phyloP scores from a whole-genome alignment of 2,329 filamentous ascomycete species.

The Penicillium fuscoglaucum region DNA sequence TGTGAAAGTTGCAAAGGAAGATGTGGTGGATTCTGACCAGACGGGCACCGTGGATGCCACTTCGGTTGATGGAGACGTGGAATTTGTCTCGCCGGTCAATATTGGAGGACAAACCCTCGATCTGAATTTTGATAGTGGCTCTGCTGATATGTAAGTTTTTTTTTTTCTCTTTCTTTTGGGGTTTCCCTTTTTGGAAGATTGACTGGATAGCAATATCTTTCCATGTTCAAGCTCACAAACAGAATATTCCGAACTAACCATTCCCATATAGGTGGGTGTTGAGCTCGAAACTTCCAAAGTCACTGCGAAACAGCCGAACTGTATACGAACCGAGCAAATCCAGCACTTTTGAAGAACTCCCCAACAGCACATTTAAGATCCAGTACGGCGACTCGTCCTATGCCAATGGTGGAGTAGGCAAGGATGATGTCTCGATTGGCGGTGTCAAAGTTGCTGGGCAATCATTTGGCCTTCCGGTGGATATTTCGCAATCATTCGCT shows the following conservation, averaged over 20 bases:
- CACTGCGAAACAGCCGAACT: conserved; percentile 53
- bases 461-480: conserved; percentile 66
- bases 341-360: conserved; percentile 50
- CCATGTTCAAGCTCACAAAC: neutral
- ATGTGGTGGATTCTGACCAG: conserved; percentile 32
- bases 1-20: conserved; percentile 28
- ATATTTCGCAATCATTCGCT: conserved; percentile 60
- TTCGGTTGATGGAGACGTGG: conserved; percentile 64
- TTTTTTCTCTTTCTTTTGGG: neutral
- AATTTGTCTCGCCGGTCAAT: conserved; percentile 69
- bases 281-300: conserved; percentile 57
- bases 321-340: conserved; percentile 57
- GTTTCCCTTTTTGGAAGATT: neutral
- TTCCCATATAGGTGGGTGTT: conserved; percentile 62
- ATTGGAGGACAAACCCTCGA: conserved; percentile 69
- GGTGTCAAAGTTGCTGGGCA: conserved; percentile 62
- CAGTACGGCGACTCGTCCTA: conserved; percentile 68
- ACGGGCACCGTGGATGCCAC: conserved; percentile 64
- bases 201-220: neutral
- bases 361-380: conserved; percentile 60
- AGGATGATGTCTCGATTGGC: conserved; percentile 67
- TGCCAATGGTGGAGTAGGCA: conserved; percentile 63
- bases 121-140: conserved; percentile 75
- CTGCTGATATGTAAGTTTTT: conserved; percentile 62
- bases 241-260: conserved; percentile 1